phyloP scores from a whole-genome alignment of 371 early-diverging fungal genomes.

The Circinella minor region DNA sequence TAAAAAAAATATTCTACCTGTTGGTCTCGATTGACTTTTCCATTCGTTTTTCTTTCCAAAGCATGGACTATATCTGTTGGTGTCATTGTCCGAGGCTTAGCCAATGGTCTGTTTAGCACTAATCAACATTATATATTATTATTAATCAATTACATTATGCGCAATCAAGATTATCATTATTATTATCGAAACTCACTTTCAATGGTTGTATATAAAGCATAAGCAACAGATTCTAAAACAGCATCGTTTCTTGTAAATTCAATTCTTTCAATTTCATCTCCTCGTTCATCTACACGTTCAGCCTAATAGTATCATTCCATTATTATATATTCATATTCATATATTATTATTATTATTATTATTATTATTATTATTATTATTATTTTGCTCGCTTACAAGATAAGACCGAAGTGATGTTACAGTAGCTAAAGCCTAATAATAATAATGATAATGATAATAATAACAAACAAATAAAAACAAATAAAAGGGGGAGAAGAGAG shows the following conservation, averaged over 20 bases:
- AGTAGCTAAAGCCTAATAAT: slow-evolving; percentile 58
- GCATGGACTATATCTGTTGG: slow-evolving; percentile 45
- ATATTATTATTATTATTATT: neutral
- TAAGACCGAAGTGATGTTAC: slow-evolving; percentile 54
- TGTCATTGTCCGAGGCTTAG: slow-evolving; percentile 39
- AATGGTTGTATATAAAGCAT: slow-evolving; percentile 55
- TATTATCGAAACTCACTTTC: slow-evolving; percentile 33
- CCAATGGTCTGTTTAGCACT: slow-evolving; percentile 47
- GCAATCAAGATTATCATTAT: no score
- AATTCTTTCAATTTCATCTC: slow-evolving; percentile 45
- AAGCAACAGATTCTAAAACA: slow-evolving; percentile 54
- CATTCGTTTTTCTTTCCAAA: slow-evolving; percentile 48
- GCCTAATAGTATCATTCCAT: slow-evolving; percentile 30
- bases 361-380: neutral
- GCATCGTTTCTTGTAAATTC: slow-evolving; percentile 36
- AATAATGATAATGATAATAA: slow-evolving; percentile 20
- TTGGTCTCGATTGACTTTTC: slow-evolving; percentile 49
- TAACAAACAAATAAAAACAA: neutral
- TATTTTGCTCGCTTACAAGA: slow-evolving; percentile 31
- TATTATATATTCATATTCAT: neutral
- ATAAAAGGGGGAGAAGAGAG: neutral
- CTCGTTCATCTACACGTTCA: slow-evolving; percentile 57
- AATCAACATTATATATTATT: neutral
- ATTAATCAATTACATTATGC: no score
- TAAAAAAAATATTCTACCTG: slow-evolving; percentile 30